Evolutionary conservation across 1,139 yeast species (phyloP).

Genomic region (Suhomyces bolitotheri): DNA sequence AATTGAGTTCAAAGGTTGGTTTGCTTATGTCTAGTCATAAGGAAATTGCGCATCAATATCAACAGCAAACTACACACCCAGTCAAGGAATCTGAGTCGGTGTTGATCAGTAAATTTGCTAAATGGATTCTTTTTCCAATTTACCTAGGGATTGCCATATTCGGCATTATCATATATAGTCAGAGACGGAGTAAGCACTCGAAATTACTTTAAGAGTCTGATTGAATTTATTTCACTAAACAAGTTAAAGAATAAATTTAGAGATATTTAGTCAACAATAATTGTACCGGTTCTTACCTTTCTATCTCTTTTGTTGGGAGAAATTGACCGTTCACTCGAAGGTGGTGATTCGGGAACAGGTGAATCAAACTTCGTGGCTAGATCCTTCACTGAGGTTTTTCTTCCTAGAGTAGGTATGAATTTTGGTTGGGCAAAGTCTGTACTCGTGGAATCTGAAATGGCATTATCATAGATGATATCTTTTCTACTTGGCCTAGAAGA

Average conservation of each 20-base stretch:
- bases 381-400: conserved; percentile 39
- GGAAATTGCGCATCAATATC: conserved; percentile 38
- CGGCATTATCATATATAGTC: conserved; percentile 28
- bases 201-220: conserved; percentile 39
- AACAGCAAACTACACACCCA: conserved; percentile 14
- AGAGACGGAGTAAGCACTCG: conserved; percentile 39
- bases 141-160: conserved; percentile 19
- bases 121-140: conserved; percentile 47
- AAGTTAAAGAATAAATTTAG: neutral
- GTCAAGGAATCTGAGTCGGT: conserved; percentile 16
- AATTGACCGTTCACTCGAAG: conserved; percentile 15
- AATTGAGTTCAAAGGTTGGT: conserved; percentile 41
- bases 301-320: conserved; percentile 16
- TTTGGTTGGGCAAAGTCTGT: conserved; percentile 32
- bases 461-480: conserved; percentile 24
- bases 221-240: no score
- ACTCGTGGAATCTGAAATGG: conserved; percentile 20
- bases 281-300: conserved; percentile 7
- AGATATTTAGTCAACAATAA: conserved; percentile 7
- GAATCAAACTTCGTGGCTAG: conserved; percentile 35
- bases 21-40: conserved; percentile 45
- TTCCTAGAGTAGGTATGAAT: conserved; percentile 29
- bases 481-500: conserved; percentile 35
- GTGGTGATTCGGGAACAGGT: conserved; percentile 18
- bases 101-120: conserved; percentile 24